These are phyloP conservation scores for Metarhizium album DNA, from an alignment of 2,329 filamentous ascomycete species.

Conservation along the genomic window DNA sequence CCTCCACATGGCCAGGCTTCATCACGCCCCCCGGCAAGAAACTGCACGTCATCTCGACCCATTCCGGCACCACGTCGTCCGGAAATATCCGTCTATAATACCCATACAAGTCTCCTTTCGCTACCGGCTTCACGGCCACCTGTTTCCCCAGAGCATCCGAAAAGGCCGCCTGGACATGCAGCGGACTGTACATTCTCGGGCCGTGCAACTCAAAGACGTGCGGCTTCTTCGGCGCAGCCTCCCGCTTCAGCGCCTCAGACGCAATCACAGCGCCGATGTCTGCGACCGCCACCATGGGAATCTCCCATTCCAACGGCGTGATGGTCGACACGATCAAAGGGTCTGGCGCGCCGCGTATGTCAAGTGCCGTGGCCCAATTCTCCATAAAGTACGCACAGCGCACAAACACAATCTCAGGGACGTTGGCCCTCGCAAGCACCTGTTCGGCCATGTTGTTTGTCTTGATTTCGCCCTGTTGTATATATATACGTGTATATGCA, in stretches of 20 bases:
- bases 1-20: conserved; percentile 8
- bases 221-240: conserved; percentile 12
- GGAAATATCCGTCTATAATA: conserved; percentile 16
- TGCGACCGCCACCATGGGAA: conserved; percentile 21
- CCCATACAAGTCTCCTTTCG: conserved; percentile 10
- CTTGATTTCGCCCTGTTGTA: conserved; percentile 23
- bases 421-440: conserved; percentile 8
- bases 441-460: conserved; percentile 24
- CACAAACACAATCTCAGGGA: conserved; percentile 19
- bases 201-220: conserved; percentile 22
- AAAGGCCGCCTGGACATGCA: conserved; percentile 19
- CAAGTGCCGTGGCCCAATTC: conserved; percentile 21
- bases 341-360: conserved; percentile 14
- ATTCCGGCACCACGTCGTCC: conserved; percentile 13
- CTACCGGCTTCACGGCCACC: conserved; percentile 18
- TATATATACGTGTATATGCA: not conserved
- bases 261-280: conserved; percentile 18
- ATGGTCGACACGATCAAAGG: conserved; percentile 24
- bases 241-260: conserved; percentile 12
- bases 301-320: conserved; percentile 20
- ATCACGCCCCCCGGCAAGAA: conserved; percentile 18
- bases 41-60: conserved; percentile 20
- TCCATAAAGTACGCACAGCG: conserved; percentile 28
- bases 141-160: conserved; percentile 15
- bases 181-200: conserved; percentile 16